These are phyloP conservation scores for Fusarium oligoseptatum DNA, from an alignment of 2,329 filamentous ascomycete species.

Conservation along the genomic window DNA sequence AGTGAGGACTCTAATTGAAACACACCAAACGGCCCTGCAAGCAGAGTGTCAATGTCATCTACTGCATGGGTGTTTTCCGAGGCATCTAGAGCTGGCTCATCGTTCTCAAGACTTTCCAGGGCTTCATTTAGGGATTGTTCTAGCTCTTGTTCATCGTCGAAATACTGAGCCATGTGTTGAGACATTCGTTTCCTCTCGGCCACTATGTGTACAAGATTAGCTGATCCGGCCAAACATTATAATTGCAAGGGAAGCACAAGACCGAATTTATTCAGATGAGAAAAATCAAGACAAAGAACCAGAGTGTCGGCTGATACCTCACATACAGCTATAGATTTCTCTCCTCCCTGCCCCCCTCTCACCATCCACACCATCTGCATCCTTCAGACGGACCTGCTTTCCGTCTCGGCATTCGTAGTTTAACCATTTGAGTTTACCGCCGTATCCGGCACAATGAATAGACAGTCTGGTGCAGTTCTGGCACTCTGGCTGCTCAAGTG, in stretches of 20 bases:
- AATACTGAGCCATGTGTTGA: background rate
- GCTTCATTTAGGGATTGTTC: background rate
- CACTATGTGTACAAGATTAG: background rate
- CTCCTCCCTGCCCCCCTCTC: background rate
- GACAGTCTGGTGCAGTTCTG: background rate
- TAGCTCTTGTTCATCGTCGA: background rate
- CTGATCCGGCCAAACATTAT: background rate
- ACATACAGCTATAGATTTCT: conserved; percentile 1
- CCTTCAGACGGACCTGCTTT: background rate
- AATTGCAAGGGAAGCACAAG: background rate
- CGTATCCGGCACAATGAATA: background rate
- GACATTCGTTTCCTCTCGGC: background rate
- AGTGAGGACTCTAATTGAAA: background rate
- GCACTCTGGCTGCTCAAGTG: background rate
- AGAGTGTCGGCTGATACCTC: background rate
- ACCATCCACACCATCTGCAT: background rate
- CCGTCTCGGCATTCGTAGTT: background rate
- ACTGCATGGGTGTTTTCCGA: background rate
- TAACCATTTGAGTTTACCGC: background rate
- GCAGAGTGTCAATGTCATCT: background rate
- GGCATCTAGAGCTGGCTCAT: background rate
- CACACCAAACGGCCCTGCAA: background rate
- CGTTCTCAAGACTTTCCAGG: background rate
- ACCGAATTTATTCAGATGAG: background rate
- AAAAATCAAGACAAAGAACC: background rate